Conservation (phyloP, 1,284 basidiomycete genomes). For the Ganoderma boninense region DNA sequence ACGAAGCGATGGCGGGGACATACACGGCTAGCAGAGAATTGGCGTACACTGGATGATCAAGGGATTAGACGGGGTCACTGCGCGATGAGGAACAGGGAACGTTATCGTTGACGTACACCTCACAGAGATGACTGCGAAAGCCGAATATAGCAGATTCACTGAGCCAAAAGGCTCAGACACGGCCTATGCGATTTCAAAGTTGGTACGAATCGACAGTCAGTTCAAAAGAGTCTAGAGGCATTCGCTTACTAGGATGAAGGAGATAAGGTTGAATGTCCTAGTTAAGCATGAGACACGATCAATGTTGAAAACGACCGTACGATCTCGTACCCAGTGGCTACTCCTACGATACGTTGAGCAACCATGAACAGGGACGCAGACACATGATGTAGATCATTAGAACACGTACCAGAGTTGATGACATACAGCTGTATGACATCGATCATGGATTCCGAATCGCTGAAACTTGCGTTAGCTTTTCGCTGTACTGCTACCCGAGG, state of each 20-base stretch:
- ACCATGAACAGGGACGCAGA: not conserved
- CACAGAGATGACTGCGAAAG: not conserved
- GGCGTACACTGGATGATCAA: conserved; percentile 6
- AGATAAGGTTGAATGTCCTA: conserved; percentile 11
- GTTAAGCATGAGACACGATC: not conserved
- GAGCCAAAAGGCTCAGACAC: not conserved
- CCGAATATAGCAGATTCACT: not conserved
- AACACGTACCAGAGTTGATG: conserved; percentile 12
- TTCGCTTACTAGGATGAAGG: conserved; percentile 8
- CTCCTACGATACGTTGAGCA: not conserved
- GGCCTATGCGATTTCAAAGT: not conserved
- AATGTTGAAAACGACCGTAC: not conserved
- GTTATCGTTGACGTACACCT: conserved; percentile 5
- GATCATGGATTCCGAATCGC: not conserved
- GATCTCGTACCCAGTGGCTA: conserved; percentile 6
- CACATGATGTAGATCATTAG: not conserved
- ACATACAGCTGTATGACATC: conserved; percentile 8
- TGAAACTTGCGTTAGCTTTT: not conserved
- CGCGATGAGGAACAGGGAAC: not conserved
- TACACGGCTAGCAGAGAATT: conserved; percentile 17
- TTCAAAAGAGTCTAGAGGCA: no score
- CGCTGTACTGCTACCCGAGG: no score
- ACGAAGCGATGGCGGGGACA: not conserved
- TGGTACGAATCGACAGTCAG: no score
- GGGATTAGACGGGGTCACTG: not conserved